phyloP scores from a whole-genome alignment of 1,284 basidiomycete genomes.

The Ceratobasidium papillatum region DNA sequence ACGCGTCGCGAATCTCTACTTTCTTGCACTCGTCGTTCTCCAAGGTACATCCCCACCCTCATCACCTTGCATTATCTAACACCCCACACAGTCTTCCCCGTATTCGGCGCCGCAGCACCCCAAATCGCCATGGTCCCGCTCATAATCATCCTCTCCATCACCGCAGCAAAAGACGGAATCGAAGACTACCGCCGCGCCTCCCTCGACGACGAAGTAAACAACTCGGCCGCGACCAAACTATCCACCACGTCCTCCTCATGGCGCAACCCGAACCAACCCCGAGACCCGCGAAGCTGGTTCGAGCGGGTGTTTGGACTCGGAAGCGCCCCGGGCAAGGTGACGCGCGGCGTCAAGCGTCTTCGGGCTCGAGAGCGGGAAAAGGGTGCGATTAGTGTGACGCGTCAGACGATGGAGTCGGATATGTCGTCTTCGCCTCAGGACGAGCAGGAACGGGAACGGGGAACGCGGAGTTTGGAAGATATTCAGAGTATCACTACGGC shows the following conservation, averaged over 20 bases:
- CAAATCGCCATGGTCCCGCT: conserved; percentile 88
- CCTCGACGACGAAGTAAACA: conserved; percentile 93
- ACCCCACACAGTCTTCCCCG: conserved; percentile 71
- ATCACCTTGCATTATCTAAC: background rate
- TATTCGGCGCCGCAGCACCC: conserved; percentile 89
- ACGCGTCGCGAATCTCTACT: conserved; percentile 92
- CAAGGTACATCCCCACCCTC: conserved; percentile 63
- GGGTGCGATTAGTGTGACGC: conserved; percentile 46
- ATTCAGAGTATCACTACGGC: conserved; percentile 68
- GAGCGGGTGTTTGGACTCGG: conserved; percentile 76
- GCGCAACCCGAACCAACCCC: conserved; percentile 89
- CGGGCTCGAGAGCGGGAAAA: conserved; percentile 79
- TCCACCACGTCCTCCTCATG: conserved; percentile 63
- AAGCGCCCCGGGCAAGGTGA: conserved; percentile 71
- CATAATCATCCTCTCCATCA: conserved; percentile 86
- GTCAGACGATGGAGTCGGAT: conserved; percentile 23
- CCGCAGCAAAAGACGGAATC: conserved; percentile 92
- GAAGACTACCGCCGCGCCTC: conserved; percentile 91
- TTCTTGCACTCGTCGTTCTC: conserved; percentile 82
- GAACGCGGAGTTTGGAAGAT: conserved; percentile 62
- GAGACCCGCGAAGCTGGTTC: conserved; percentile 77
- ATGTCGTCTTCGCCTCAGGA: conserved; percentile 40
- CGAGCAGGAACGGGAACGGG: conserved; percentile 16
- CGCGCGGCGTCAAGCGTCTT: conserved; percentile 86
- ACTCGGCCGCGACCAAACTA: conserved; percentile 85